A percentile compares a stretch with the other conserved stretches of the same genome.
phyloP scores from a whole-genome alignment of 129 eudicot species.

The Saposhnikovia divaricata region DNA sequence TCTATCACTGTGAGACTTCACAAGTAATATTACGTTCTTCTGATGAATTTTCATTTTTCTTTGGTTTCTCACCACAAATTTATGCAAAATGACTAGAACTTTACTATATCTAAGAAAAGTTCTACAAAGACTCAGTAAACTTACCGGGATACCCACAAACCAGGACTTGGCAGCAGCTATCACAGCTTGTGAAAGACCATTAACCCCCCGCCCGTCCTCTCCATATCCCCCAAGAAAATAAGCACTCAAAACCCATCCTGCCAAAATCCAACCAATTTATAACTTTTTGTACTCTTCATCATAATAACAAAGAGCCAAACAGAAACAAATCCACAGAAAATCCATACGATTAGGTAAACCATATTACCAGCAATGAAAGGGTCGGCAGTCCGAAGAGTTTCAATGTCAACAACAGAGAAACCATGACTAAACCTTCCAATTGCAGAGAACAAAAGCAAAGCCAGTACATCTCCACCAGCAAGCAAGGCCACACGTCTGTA shows the following conservation, averaged over 20 bases:
- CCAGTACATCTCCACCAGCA: conserved; percentile 91
- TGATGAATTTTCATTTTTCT: neutral
- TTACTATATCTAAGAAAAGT: neutral
- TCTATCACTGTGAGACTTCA: neutral
- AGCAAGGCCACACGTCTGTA: conserved; percentile 65
- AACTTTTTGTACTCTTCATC: neutral
- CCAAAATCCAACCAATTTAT: conserved; percentile 12
- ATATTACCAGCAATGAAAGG: conserved; percentile 86
- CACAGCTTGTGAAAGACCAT: conserved; percentile 61
- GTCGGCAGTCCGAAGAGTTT: conserved; percentile 82
- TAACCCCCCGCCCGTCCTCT: conserved; percentile 77
- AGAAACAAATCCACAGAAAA: neutral
- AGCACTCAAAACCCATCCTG: conserved; percentile 94
- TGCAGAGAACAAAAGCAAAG: conserved; percentile 73
- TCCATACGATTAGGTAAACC: neutral
- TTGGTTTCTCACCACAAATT: neutral
- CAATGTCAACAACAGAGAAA: conserved; percentile 65
- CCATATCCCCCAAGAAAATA: conserved; percentile 87
- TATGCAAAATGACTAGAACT: neutral
- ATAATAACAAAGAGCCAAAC: neutral
- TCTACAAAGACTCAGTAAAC: conserved; percentile 8
- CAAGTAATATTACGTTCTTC: neutral
- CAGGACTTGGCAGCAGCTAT: conserved; percentile 77
- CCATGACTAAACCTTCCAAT: conserved; percentile 93
- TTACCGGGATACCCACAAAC: conserved; percentile 83